Evolutionary conservation across 2,329 filamentous ascomycete species (phyloP).

Genomic region (Colletotrichum tropicale): DNA sequence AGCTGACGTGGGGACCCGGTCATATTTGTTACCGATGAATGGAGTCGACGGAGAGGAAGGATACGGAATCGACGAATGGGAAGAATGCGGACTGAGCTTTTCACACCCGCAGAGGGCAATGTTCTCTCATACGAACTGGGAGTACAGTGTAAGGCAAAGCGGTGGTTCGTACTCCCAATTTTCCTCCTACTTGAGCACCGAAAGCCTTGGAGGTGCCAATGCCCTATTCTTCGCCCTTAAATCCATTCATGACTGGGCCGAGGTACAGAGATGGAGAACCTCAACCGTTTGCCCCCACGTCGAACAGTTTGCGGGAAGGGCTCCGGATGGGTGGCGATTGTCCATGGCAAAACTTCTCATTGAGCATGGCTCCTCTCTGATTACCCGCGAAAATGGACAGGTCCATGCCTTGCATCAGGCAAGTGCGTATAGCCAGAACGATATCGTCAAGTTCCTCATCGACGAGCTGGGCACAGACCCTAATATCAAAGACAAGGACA

Average conservation of each 20-base stretch:
- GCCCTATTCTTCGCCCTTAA: neutral
- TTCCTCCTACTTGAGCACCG: no score
- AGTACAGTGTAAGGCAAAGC: no score
- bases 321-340: neutral
- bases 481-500: neutral
- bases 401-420: neutral
- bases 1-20: neutral
- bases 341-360: neutral
- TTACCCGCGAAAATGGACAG: neutral
- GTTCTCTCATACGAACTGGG: neutral
- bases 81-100: fast-evolving
- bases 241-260: neutral
- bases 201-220: neutral
- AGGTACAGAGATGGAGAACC: neutral
- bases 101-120: neutral
- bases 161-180: no score
- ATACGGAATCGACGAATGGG: neutral
- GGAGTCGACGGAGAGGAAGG: no score
- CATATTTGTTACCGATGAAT: neutral
- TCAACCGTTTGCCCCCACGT: no score
- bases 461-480: neutral
- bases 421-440: neutral
- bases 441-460: neutral
- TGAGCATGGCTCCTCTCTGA: neutral
- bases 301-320: neutral